phyloP scores from a whole-genome alignment of 352 stramenopile genomes.

The Pythium pectinolyticum region DNA sequence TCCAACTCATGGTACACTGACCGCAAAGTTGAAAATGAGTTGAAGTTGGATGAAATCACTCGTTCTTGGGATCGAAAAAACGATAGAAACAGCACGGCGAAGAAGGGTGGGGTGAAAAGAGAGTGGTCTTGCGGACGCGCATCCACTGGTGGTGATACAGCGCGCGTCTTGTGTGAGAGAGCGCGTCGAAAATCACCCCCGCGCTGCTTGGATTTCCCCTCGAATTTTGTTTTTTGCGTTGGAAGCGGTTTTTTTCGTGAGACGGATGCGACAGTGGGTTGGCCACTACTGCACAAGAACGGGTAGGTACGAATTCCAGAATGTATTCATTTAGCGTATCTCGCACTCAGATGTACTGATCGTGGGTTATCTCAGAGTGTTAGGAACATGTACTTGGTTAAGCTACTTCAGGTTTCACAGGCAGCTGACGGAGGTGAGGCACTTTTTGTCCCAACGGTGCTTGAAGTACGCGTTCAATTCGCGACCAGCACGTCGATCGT shows the following conservation, averaged over 20 bases:
- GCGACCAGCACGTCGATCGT: constrained; percentile 30
- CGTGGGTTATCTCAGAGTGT: neutral
- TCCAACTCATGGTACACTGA: constrained; percentile 31
- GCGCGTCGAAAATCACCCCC: neutral
- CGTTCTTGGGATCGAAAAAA: neutral
- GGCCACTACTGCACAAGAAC: neutral
- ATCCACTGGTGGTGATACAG: neutral
- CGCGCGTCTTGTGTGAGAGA: neutral
- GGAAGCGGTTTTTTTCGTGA: constrained; percentile 3
- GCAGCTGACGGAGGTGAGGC: constrained; percentile 27
- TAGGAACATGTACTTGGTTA: neutral
- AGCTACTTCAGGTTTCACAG: neutral
- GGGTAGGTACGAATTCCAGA: neutral
- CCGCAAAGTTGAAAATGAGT: neutral
- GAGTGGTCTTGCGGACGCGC: neutral
- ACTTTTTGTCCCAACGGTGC: constrained; percentile 37
- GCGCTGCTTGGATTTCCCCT: neutral
- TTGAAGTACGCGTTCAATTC: constrained; percentile 55
- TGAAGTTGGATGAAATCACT: neutral
- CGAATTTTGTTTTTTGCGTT: neutral
- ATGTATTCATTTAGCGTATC: neutral
- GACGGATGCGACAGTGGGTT: constrained; percentile 2
- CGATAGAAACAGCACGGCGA: neutral
- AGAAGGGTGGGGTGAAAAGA: neutral
- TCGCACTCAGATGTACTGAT: neutral